Evolutionary conservation across 768 basidiomycete genomes (phyloP), one percentile per base, ranked within the genome.

Genomic region (Podaxis carcinomalis): DNA sequence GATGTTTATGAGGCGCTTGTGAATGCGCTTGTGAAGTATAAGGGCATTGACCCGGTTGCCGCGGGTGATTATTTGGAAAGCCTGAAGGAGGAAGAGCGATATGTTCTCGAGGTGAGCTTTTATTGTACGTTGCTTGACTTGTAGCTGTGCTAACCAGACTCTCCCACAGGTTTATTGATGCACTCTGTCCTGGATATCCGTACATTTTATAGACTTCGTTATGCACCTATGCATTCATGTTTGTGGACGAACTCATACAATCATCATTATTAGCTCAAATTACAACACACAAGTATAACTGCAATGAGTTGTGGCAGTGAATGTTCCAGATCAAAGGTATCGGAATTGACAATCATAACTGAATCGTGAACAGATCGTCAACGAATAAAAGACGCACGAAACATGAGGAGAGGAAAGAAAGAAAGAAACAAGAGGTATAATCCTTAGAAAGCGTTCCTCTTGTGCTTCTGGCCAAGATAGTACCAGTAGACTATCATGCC

Each of bases 1-100:
- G 97, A 98, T 69, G 94, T 99, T 4, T 96, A 92, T 68, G 90
- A 96, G 73, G 92, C 97, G 0, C 80, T 99, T 52, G 88, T 95
- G 21, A 85, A 85, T 19, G 90, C 93, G 2, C 77, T 98, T 63
- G 82, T 82, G 27, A 85, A 86, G 70, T 86, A 87, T 68, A 86
- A 88, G 62, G 86, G 86, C 14, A 77, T 84, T 70, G 81, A 85
- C 11, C 75, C 79, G 49, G 80, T 83, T 58, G 71, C 78, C 39
- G 97, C 96, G 2, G 92, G 88, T 40, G 83, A 83, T 56, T 94
- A 87, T 72, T 77, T 99, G 28, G 95, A 98, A 76, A 79, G 86
- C 49, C 74, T 95, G 68, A 97, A 99, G 77, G 96, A 95, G 73
- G 93, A 95, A 68, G 97, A 98, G 74, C 88, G 96, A 49, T 99